Conservation (phyloP, 2,329 filamentous ascomycete species). For the Keithomyces neogunnii region DNA sequence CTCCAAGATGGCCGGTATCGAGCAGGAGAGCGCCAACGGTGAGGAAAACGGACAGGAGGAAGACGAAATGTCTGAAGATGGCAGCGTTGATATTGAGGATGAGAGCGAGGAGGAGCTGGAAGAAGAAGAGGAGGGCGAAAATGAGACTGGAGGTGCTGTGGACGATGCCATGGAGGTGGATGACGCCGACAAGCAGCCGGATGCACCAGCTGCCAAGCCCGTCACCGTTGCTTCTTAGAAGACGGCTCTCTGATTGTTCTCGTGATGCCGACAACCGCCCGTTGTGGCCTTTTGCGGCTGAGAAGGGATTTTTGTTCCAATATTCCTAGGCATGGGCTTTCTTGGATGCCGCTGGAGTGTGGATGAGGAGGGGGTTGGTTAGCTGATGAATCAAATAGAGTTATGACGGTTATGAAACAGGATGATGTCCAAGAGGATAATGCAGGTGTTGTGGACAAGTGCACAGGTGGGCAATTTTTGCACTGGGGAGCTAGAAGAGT, state of each 20-base stretch:
- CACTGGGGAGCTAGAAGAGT: not conserved
- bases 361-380: not conserved
- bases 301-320: not conserved
- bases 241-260: not conserved
- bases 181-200: slow-evolving; percentile 25
- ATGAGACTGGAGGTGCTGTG: slow-evolving; percentile 22
- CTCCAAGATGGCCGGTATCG: slow-evolving; percentile 66
- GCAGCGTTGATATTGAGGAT: slow-evolving; percentile 70
- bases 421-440: not conserved
- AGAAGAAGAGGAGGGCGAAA: slow-evolving; percentile 42
- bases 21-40: slow-evolving; percentile 32
- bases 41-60: slow-evolving; percentile 45
- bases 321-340: not conserved
- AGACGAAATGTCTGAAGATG: slow-evolving; percentile 62
- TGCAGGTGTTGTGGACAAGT: not conserved
- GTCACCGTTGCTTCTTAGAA: slow-evolving; percentile 26
- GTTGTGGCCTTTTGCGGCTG: not conserved
- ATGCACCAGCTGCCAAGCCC: slow-evolving; percentile 22
- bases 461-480: not conserved
- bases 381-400: not conserved
- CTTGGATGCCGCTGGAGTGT: not conserved
- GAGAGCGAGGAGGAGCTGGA: slow-evolving; percentile 67
- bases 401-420: not conserved
- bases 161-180: slow-evolving; percentile 45
- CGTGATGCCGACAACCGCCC: not conserved